Conservation (phyloP, 371 early-diverging fungal species). For the Lichtheimia ornata region DNA sequence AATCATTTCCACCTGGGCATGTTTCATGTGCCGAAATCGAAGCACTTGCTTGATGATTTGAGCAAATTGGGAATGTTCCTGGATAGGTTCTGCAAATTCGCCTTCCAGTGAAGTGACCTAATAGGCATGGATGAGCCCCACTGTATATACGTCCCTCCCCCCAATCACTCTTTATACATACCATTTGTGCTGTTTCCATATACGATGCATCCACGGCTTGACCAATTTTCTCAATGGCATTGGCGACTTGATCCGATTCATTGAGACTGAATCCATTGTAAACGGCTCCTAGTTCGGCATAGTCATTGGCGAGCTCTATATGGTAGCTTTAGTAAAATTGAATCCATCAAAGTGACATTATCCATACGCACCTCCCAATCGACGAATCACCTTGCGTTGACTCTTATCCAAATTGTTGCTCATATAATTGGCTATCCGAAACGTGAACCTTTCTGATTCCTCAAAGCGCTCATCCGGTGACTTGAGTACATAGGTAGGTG, state of each 20-base stretch:
- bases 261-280: slow-evolving; percentile 93
- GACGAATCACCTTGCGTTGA: slow-evolving; percentile 67
- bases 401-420: slow-evolving; percentile 70
- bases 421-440: slow-evolving; percentile 72
- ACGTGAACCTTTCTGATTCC: slow-evolving; percentile 78
- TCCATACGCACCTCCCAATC: slow-evolving; percentile 56
- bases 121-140: background rate
- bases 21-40: slow-evolving; percentile 79
- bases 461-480: slow-evolving; percentile 79
- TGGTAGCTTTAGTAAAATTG: too few relatives aligned
- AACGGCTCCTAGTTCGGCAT: slow-evolving; percentile 87
- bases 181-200: slow-evolving; percentile 72
- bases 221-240: slow-evolving; percentile 86
- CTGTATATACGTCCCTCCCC: background rate
- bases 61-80: slow-evolving; percentile 88
- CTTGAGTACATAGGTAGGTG: slow-evolving; percentile 55
- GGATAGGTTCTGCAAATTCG: slow-evolving; percentile 78
- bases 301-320: slow-evolving; percentile 64
- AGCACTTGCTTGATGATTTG: slow-evolving; percentile 83
- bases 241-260: slow-evolving; percentile 70
- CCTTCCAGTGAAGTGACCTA: slow-evolving; percentile 63
- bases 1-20: slow-evolving; percentile 82
- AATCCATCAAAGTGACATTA: background rate
- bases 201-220: slow-evolving; percentile 87
- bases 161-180: too few relatives aligned